Evolutionary conservation across 2,329 filamentous ascomycete species (phyloP).

Genomic region (Coniochaeta sp.): DNA sequence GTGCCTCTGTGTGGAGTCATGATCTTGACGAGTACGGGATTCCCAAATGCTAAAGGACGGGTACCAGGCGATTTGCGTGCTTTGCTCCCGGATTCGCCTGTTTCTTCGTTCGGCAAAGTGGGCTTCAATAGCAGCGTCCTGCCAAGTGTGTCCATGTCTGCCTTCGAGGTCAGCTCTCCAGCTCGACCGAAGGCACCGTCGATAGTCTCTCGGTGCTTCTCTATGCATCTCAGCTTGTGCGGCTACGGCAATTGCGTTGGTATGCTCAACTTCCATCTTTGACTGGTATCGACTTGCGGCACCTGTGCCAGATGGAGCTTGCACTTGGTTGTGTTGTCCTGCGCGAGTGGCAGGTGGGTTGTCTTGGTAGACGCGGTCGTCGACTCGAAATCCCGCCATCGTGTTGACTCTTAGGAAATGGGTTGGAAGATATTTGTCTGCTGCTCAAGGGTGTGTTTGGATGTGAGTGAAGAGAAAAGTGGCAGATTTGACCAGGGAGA

Average conservation of each 20-base stretch:
- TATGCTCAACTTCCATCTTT: background rate
- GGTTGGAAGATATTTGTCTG: background rate
- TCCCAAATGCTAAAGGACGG: too few relatives aligned
- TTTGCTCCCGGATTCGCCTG: background rate
- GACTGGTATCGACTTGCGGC: background rate
- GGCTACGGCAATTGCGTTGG: too few relatives aligned
- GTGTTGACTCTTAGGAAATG: background rate
- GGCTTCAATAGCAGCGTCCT: background rate
- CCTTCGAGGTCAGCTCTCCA: background rate
- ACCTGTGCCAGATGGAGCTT: background rate
- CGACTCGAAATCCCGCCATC: background rate
- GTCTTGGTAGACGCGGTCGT: background rate
- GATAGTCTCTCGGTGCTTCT: background rate
- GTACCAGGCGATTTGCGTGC: background rate
- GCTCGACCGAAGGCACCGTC: background rate
- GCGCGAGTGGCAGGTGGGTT: background rate
- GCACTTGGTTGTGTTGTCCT: background rate
- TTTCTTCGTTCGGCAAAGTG: background rate
- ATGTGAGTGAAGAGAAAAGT: background rate
- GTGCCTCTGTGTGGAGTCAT: background rate
- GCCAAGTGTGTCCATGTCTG: background rate
- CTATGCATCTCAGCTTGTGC: background rate
- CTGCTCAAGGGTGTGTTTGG: too few relatives aligned
- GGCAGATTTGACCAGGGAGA: background rate
- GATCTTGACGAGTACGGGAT: too few relatives aligned